Percentiles rank a stretch among this genome's conserved stretches.
These are phyloP conservation scores for Capsicum rhomboideum DNA, from an alignment of 257 asterid species.

Conservation along the genomic window DNA sequence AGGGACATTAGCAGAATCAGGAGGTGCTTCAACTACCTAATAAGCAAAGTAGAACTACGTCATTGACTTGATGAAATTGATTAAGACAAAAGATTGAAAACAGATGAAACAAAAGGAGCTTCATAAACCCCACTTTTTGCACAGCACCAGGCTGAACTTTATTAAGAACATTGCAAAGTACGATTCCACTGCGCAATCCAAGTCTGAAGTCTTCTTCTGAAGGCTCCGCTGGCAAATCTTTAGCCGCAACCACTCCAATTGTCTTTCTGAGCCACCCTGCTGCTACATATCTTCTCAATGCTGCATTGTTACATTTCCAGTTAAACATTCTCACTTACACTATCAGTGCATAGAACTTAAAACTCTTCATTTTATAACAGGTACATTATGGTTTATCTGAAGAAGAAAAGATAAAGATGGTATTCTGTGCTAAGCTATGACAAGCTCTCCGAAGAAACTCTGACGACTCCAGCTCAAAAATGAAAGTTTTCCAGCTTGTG, in stretches of 20 bases:
- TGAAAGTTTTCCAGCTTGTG: conserved; percentile 28
- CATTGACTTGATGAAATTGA: neutral
- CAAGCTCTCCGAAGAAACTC: conserved; percentile 19
- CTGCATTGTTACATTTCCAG: conserved; percentile 37
- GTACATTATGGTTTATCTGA: conserved; percentile 26
- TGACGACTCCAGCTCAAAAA: conserved; percentile 10
- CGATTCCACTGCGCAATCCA: conserved; percentile 85
- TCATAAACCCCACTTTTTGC: conserved; percentile 49
- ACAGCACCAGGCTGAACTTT: conserved; percentile 71
- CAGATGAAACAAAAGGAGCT: neutral
- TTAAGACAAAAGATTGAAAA: neutral
- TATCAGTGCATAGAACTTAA: neutral
- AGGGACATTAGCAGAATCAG: conserved; percentile 42
- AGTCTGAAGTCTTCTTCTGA: conserved; percentile 83
- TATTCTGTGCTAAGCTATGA: conserved; percentile 21
- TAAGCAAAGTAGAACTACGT: conserved; percentile 1
- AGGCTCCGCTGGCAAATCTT: conserved; percentile 90
- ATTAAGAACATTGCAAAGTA: conserved; percentile 86
- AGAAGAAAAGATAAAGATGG: conserved; percentile 36
- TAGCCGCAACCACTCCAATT: conserved; percentile 82
- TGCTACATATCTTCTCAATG: conserved; percentile 79
- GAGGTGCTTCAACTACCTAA: conserved; percentile 74
- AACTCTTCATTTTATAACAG: conserved; percentile 9
- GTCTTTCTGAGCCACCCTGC: conserved; percentile 81
- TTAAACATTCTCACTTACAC: neutral